Percentiles rank a stretch among this genome's conserved stretches.
These are phyloP conservation scores for Schoenoplectus tabernaemontani DNA, from an alignment of 202 grass and related monocot species.

Conservation along the genomic window DNA sequence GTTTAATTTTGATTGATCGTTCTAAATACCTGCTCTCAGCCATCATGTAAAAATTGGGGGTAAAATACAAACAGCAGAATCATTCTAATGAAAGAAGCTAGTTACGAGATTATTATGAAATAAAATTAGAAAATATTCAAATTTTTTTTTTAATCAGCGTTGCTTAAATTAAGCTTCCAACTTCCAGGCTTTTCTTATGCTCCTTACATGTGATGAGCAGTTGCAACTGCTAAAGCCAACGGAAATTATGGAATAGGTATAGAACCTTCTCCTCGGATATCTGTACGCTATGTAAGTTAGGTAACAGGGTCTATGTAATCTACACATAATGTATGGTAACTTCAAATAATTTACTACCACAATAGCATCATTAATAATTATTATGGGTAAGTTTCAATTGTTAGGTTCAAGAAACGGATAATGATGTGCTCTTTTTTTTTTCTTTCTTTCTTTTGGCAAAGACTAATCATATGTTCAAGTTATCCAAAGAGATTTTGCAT, in stretches of 20 bases:
- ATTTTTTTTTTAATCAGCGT: too few species aligned
- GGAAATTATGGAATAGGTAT: slow-evolving; percentile 10
- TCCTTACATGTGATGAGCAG: slow-evolving; percentile 16
- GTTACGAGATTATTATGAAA: background rate
- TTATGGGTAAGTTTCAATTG: background rate
- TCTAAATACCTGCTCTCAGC: background rate
- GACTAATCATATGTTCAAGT: background rate
- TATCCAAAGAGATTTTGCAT: background rate
- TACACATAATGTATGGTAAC: background rate
- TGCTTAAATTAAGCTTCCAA: background rate
- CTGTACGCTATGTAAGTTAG: background rate
- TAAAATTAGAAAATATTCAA: background rate
- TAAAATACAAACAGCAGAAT: too few species aligned
- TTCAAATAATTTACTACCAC: background rate
- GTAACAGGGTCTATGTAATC: background rate
- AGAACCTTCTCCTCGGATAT: background rate
- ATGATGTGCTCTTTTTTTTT: background rate
- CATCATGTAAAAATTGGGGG: too few species aligned
- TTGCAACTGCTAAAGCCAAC: slow-evolving; percentile 13
- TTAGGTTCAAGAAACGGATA: background rate
- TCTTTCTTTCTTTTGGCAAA: background rate
- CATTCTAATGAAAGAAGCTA: background rate
- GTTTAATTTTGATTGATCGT: background rate
- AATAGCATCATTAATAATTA: background rate
- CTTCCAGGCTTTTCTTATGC: background rate